Evolutionary conservation across 2,329 filamentous ascomycete species (phyloP).

Genomic region (Metarhizium album): DNA sequence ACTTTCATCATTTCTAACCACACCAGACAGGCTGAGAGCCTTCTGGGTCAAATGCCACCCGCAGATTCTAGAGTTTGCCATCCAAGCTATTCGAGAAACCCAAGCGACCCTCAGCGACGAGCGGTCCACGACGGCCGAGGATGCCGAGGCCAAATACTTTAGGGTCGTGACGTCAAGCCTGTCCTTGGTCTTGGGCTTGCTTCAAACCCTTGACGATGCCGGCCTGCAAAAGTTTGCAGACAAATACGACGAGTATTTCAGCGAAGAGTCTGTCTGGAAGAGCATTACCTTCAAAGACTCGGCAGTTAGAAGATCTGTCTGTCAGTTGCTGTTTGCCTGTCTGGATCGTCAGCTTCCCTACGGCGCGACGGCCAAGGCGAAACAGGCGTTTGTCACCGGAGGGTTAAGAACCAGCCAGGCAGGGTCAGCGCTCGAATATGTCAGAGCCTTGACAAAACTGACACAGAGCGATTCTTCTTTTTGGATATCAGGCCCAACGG

Average conservation of each 20-base stretch:
- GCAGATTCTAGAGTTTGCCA: constrained; percentile 72
- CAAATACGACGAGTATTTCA: constrained; percentile 56
- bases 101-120: constrained; percentile 79
- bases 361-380: constrained; percentile 38
- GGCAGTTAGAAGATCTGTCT: constrained; percentile 38
- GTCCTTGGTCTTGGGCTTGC: constrained; percentile 41
- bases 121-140: constrained; percentile 70
- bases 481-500: constrained; percentile 50
- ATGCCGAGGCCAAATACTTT: constrained; percentile 75
- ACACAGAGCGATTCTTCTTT: constrained; percentile 55
- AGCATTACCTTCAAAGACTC: constrained; percentile 52
- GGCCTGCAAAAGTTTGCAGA: constrained; percentile 51
- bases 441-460: constrained; percentile 54
- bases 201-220: constrained; percentile 30
- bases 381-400: constrained; percentile 56
- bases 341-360: constrained; percentile 38
- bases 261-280: constrained; percentile 55
- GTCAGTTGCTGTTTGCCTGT: constrained; percentile 38
- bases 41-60: constrained; percentile 77
- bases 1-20: constrained; percentile 63
- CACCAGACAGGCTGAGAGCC: constrained; percentile 63
- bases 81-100: constrained; percentile 71
- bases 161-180: constrained; percentile 54
- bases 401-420: constrained; percentile 62
- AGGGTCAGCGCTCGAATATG: constrained; percentile 62